These are phyloP conservation scores for Nakazawaea anatomiae DNA, from an alignment of 805 yeast species.

Conservation along the genomic window DNA sequence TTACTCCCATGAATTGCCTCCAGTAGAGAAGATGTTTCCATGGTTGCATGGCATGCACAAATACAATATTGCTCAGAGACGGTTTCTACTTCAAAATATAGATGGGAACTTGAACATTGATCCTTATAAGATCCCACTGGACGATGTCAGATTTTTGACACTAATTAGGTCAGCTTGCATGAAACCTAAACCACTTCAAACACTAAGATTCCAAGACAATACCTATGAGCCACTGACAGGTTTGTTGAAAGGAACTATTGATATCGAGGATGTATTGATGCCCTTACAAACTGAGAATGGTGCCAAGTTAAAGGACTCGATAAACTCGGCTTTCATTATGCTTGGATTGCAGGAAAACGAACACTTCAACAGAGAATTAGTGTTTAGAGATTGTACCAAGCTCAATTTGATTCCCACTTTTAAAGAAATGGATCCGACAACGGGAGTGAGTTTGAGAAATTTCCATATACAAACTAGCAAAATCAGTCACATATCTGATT, in stretches of 20 bases:
- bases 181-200: conserved; percentile 19
- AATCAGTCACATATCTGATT: conserved; percentile 65
- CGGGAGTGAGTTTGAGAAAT: conserved; percentile 74
- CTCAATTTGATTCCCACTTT: conserved; percentile 47
- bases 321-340: conserved; percentile 20
- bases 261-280: conserved; percentile 46
- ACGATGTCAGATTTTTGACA: conserved; percentile 6
- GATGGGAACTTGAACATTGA: conserved; percentile 3
- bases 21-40: conserved; percentile 69
- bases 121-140: conserved; percentile 14
- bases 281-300: conserved; percentile 29
- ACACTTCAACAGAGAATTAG: conserved; percentile 16
- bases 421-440: conserved; percentile 56
- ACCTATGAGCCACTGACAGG: conserved; percentile 28
- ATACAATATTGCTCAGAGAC: conserved; percentile 47
- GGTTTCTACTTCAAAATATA: conserved; percentile 25
- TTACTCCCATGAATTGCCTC: conserved; percentile 38
- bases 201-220: conserved; percentile 15
- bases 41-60: conserved; percentile 82
- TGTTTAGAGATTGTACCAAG: conserved; percentile 36
- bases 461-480: conserved; percentile 86
- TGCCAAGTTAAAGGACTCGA: conserved; percentile 20
- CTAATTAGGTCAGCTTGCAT: conserved; percentile 14
- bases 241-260: conserved; percentile 48
- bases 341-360: background rate